Conservation (phyloP, 2,329 filamentous ascomycete species). For the Penicillium sp. region DNA sequence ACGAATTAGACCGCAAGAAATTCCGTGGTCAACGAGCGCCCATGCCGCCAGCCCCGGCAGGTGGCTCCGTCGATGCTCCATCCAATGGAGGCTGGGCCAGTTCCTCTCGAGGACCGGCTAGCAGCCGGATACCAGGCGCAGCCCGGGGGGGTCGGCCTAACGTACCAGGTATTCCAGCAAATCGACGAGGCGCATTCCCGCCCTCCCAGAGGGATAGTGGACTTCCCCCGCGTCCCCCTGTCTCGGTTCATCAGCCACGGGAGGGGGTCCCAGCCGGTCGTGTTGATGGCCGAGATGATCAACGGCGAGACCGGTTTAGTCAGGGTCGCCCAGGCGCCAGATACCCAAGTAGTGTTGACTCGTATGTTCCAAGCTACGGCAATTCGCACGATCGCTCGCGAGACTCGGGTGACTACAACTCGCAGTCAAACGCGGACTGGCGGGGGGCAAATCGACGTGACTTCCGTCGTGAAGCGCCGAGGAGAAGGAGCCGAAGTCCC, state of each 20-base stretch:
- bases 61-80: slow-evolving; percentile 78
- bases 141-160: slow-evolving; percentile 31
- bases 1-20: slow-evolving; percentile 91
- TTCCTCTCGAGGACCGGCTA: slow-evolving; percentile 29
- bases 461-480: slow-evolving; percentile 28
- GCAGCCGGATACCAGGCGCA: slow-evolving; percentile 37
- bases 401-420: slow-evolving; percentile 22
- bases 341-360: slow-evolving; percentile 32
- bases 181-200: slow-evolving; percentile 29
- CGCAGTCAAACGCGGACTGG: slow-evolving; percentile 23
- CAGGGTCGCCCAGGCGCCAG: slow-evolving; percentile 24
- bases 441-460: slow-evolving; percentile 28
- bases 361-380: slow-evolving; percentile 39
- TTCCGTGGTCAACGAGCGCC: slow-evolving; percentile 81
- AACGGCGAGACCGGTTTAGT: slow-evolving; percentile 32
- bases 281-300: slow-evolving; percentile 28
- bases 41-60: slow-evolving; percentile 84
- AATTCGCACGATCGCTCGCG: slow-evolving; percentile 25
- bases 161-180: slow-evolving; percentile 22
- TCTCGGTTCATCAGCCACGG: slow-evolving; percentile 31
- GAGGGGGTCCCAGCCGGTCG: slow-evolving; percentile 26
- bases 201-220: slow-evolving; percentile 32
- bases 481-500: slow-evolving; percentile 39
- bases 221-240: slow-evolving; percentile 40
- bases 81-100: slow-evolving; percentile 55